These are phyloP conservation scores for Debaryomyces robertsiae DNA, from an alignment of 1,139 yeast species.

Conservation along the genomic window DNA sequence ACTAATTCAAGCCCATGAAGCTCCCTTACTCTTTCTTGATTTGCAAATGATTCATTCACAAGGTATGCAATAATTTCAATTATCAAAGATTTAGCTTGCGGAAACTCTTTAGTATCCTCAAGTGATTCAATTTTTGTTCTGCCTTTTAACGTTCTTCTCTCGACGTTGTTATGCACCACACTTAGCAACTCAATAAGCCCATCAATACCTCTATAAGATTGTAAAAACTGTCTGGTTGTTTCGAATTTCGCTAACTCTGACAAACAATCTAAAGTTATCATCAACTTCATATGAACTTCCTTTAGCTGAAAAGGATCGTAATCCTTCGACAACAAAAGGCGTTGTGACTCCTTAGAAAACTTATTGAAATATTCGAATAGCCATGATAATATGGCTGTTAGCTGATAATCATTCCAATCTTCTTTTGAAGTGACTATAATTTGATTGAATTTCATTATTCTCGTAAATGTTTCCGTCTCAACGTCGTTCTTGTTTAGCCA, in stretches of 20 bases:
- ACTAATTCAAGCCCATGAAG: conserved; percentile 70
- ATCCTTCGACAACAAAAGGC: conserved; percentile 15
- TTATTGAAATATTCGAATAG: conserved; percentile 40
- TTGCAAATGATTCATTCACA: conserved; percentile 49
- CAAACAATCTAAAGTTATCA: conserved; percentile 50
- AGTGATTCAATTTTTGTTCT: conserved; percentile 10
- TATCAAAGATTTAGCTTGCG: conserved; percentile 60
- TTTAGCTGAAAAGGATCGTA: conserved; percentile 16
- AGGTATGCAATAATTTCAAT: conserved; percentile 64
- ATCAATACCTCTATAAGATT: conserved; percentile 52
- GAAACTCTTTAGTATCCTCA: conserved; percentile 46
- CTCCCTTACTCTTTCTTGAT: conserved; percentile 70
- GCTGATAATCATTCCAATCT: conserved; percentile 54
- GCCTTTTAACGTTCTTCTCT: conserved; percentile 27
- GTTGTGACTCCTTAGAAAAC: conserved; percentile 16
- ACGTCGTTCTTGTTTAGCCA: conserved; percentile 18
- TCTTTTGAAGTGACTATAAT: conserved; percentile 50
- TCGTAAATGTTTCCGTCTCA: conserved; percentile 6
- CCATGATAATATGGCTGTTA: conserved; percentile 61
- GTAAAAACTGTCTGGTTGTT: conserved; percentile 52
- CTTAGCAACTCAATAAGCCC: conserved; percentile 48
- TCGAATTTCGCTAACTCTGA: conserved; percentile 54
- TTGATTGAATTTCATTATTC: conserved; percentile 34
- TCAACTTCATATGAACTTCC: conserved; percentile 25
- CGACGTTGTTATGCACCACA: conserved; percentile 51